Conservation (phyloP, 2,329 filamentous ascomycete species). For the Ophiostoma perfectum region DNA sequence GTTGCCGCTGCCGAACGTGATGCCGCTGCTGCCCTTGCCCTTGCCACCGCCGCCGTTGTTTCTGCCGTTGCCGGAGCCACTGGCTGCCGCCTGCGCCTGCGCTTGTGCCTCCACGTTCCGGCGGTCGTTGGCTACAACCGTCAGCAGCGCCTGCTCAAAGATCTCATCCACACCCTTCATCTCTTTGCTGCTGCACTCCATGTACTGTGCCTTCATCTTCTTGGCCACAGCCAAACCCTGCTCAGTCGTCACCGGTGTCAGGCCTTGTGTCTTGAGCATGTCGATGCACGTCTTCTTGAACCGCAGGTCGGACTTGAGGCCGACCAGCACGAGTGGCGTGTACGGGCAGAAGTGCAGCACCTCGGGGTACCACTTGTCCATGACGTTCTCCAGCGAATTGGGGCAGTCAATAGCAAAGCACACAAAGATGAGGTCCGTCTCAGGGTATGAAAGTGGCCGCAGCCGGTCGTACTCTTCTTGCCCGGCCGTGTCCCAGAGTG, state of each 20-base stretch:
- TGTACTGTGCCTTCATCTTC: slow-evolving; percentile 92
- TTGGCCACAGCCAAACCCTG: slow-evolving; percentile 82
- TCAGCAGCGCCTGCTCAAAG: slow-evolving; percentile 86
- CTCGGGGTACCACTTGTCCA: slow-evolving; percentile 99
- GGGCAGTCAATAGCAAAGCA: slow-evolving; percentile 99
- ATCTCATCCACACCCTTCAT: slow-evolving; percentile 95
- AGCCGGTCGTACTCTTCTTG: slow-evolving; percentile 98
- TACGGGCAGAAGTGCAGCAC: slow-evolving; percentile 98
- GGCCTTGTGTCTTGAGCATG: slow-evolving; percentile 93
- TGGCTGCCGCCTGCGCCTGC: neutral
- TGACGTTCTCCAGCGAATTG: slow-evolving; percentile 94
- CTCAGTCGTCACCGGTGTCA: slow-evolving; percentile 88
- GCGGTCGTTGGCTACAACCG: slow-evolving; percentile 75
- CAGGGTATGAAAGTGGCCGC: slow-evolving; percentile 91
- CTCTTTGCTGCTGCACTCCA: slow-evolving; percentile 98
- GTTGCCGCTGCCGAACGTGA: slow-evolving; percentile 28
- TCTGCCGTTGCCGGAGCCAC: slow-evolving; percentile 22
- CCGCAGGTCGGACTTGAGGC: slow-evolving; percentile 93
- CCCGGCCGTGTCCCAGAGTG: slow-evolving; percentile 96
- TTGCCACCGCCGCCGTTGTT: slow-evolving; percentile 28
- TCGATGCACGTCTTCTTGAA: slow-evolving; percentile 96
- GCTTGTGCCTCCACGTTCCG: slow-evolving; percentile 54
- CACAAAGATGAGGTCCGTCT: slow-evolving; percentile 96
- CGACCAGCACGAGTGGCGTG: slow-evolving; percentile 90
- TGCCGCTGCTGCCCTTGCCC: slow-evolving; percentile 33